These are phyloP conservation scores for Leucoagaricus sp. DNA, from an alignment of 1,284 basidiomycete genomes.

Conservation along the genomic window DNA sequence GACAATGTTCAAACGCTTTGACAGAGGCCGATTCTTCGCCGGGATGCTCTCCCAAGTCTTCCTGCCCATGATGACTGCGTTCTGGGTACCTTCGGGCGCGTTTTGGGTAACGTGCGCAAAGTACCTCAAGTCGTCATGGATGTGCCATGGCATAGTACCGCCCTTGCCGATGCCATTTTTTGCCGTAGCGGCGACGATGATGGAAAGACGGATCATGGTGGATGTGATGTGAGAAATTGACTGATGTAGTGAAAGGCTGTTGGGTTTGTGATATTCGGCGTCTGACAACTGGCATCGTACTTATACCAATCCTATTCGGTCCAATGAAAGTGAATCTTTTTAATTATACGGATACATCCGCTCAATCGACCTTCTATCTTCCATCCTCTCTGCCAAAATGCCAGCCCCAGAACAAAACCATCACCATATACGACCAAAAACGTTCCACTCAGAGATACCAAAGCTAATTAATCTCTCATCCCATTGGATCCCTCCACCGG, in stretches of 20 bases:
- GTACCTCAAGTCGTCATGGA: slow-evolving; percentile 92
- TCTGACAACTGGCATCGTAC: too few relatives aligned
- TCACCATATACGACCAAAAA: background rate
- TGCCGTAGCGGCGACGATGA: slow-evolving; percentile 92
- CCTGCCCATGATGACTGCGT: slow-evolving; percentile 94
- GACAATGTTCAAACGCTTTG: slow-evolving; percentile 80
- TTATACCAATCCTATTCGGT: too few relatives aligned
- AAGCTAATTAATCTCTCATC: too few relatives aligned
- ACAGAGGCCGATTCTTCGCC: slow-evolving; percentile 81
- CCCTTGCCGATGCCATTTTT: slow-evolving; percentile 87
- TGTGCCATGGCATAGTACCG: slow-evolving; percentile 84
- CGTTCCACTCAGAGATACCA: too few relatives aligned
- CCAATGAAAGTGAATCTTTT: too few relatives aligned
- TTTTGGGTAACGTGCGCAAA: slow-evolving; percentile 80
- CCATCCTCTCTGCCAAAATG: too few relatives aligned
- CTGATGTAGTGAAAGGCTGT: too few relatives aligned
- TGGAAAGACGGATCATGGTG: slow-evolving; percentile 66
- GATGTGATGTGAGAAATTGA: slow-evolving; percentile 3
- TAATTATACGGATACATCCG: background rate
- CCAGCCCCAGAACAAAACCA: background rate
- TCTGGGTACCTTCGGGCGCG: slow-evolving; percentile 58
- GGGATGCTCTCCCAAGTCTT: slow-evolving; percentile 99
- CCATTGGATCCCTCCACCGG: background rate
- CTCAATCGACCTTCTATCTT: too few relatives aligned
- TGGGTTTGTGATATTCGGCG: too few relatives aligned